Percentiles rank a stretch among this genome's conserved stretches.
Conservation (phyloP, 164 flowering plant species). For the Platanus orientalis region DNA sequence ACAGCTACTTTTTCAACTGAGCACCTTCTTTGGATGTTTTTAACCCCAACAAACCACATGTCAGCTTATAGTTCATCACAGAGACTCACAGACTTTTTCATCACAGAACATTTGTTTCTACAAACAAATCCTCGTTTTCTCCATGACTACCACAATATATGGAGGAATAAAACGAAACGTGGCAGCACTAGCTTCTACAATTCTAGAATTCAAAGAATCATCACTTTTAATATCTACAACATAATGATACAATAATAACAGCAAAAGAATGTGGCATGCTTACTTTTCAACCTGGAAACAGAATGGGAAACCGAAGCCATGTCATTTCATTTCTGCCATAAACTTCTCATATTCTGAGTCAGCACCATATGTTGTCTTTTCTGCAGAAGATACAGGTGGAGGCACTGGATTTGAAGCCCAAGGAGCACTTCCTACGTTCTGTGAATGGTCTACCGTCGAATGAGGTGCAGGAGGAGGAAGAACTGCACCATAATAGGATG, state of each 20-base stretch:
- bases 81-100: too few species aligned
- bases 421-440: constrained; percentile 48
- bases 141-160: too few species aligned
- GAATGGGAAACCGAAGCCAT: background rate
- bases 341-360: constrained; percentile 90
- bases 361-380: constrained; percentile 39
- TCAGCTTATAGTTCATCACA: too few species aligned
- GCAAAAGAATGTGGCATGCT: background rate
- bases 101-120: too few species aligned
- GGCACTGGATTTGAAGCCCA: constrained; percentile 68
- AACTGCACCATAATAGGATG: constrained; percentile 52
- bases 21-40: too few species aligned
- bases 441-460: constrained; percentile 37
- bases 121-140: too few species aligned
- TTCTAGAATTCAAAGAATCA: constrained; percentile 38
- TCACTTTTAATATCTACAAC: constrained; percentile 34
- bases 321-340: constrained; percentile 87
- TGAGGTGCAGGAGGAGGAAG: constrained; percentile 51
- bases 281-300: constrained; percentile 21
- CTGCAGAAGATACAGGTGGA: constrained; percentile 53
- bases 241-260: background rate
- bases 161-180: too few species aligned
- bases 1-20: too few species aligned
- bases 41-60: too few species aligned
- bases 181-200: background rate